Base-by-base conservation (phyloP, 106 monocot species). In the Dendrobium chrysotoxum region DNA sequence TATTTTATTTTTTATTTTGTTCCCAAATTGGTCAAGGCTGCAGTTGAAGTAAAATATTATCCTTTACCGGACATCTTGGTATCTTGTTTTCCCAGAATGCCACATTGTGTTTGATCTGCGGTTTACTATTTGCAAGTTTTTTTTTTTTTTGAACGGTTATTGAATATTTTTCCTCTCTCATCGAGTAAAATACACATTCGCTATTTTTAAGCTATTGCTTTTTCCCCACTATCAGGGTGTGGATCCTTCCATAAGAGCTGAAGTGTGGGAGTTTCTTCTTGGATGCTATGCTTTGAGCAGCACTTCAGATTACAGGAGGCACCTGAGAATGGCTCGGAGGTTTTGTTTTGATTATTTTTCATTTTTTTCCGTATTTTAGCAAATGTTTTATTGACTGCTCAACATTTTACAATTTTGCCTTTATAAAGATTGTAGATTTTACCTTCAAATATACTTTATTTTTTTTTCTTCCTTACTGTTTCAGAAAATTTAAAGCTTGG, bases 241-340 rank as follows among this genome's bases (percentile, higher is more conserved):
- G 40, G 99, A 99, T 85, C 95, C 95, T 73, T 89, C 95, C 76
- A 99, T 99, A 81, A 86, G 95, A 64, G 87, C 87, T 64, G 99
- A 95, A 83, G 95, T 99, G 18, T 99, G 99, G 99, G 99, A 99
- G 82, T 99, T 99, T 84, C 95, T 99, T 86, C 95, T 99, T 75
- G 99, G 99, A 79, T 95, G 95, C 78, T 99, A 99, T 88, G 81
- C 89, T 40, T 80, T 95, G 70, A 83, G 82, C 82, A 99, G 90
- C 79, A 99, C 95, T 50, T 72, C 92, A 78, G 99, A 99, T 58
- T 80, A 87, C 50, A 78, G 99, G 80, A 90, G 46, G 39, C 86
- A 89, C 85, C 82, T 99, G 50, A 89, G 99, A 78, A 88, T 85
- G 78, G 95, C 92, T 74, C 76, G 99, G 80, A 95, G 94, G 95